These are phyloP conservation scores for Candolleomyces efflorescens DNA, from an alignment of 768 basidiomycete genomes.

Conservation along the genomic window DNA sequence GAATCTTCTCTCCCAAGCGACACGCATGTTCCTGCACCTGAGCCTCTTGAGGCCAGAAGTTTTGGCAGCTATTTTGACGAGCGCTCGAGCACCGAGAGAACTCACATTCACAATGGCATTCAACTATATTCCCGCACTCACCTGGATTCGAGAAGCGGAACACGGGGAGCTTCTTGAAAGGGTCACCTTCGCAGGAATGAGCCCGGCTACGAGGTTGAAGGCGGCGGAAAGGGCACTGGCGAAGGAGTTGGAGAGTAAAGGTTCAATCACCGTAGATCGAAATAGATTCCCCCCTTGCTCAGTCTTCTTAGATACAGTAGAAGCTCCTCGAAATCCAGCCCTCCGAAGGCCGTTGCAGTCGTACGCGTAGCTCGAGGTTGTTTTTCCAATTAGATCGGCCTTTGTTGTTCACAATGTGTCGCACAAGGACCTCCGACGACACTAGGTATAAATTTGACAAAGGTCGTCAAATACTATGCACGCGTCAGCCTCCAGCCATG, in stretches of 20 bases:
- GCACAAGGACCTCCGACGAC: no score
- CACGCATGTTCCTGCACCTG: neutral
- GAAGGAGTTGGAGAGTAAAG: neutral
- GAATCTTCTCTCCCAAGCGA: neutral
- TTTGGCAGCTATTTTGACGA: neutral
- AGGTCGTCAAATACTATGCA: no score
- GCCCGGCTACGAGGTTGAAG: neutral
- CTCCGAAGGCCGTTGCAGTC: no score
- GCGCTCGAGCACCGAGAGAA: neutral
- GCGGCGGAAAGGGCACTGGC: neutral
- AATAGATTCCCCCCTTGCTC: no score
- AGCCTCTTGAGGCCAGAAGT: neutral
- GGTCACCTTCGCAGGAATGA: neutral
- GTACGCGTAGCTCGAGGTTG: no score
- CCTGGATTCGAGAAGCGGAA: neutral
- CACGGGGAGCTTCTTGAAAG: neutral
- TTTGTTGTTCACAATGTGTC: no score
- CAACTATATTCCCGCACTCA: neutral
- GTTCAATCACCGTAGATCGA: neutral
- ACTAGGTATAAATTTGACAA: no score
- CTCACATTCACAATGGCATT: neutral
- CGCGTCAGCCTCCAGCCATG: conserved; percentile 71
- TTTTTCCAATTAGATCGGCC: no score
- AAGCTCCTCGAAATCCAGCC: no score
- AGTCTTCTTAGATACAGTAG: no score